Base-by-base conservation (phyloP, 768 basidiomycete species). In the Hypsizygus marmoreus region DNA sequence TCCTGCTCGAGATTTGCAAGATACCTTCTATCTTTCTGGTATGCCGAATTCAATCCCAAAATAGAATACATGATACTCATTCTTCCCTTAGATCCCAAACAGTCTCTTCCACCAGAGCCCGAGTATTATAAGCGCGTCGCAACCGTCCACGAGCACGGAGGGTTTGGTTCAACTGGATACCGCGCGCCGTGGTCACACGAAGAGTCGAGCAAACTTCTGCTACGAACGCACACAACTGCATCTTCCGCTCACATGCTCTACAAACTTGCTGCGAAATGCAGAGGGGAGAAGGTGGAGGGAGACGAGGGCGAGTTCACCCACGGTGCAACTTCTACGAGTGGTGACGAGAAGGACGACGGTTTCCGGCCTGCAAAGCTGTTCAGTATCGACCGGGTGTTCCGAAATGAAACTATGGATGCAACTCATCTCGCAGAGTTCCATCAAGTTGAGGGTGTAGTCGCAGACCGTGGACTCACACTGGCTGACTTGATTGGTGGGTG, bases 401-500 rank as follows among this genome's bases (percentile, higher is more conserved):
- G 97, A 63, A 99, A 99, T 58, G 97, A 99, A 68, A 91, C 97
- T 0, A 91, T 91, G 79, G 97, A 99, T 66, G 94, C 94, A 34
- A 99, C 97, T 13, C 97, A 99, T 75, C 61, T 99, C 52, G 97
- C 97, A 4, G 97, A 99, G 68, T 99, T 99, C 76, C 95, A 98
- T 64, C 97, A 99, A 69, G 97, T 99, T n/a, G 97, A 99, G 66
- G 97, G 97, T 40, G 97, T 99, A 35, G 93, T 99, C 20, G 97
- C 97, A 8, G 97, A 99, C 67, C 82, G 85, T 54, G 84, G 84
- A 39, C 70, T 99, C 48, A 98, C 95, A 1, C 73, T 99, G 20
- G 95, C 93, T 13, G 94, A 98, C 64, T 74, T 99, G 49, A 97
- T 99, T 53, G 95, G 94, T 92, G 53, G 35, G 77, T 64, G 3